A percentile compares a stretch with the other conserved stretches of the same genome.
These are phyloP conservation scores for Pneumocystis canis DNA, from an alignment of 1,139 yeast species.

Conservation along the genomic window DNA sequence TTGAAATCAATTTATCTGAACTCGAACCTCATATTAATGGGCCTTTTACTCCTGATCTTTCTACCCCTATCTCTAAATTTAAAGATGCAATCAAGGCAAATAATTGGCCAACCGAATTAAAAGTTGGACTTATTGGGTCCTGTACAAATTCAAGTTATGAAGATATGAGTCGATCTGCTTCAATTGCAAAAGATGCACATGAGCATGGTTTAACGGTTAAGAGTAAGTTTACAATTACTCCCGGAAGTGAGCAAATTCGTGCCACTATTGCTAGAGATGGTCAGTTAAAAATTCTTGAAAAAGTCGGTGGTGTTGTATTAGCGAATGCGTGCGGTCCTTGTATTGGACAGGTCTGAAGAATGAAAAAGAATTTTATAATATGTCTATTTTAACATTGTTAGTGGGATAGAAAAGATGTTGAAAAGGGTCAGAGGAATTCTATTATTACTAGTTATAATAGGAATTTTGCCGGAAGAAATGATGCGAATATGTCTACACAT, in stretches of 20 bases:
- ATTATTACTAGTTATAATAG: conserved; percentile 98
- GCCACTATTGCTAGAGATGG: conserved; percentile 98
- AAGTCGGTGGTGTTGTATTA: conserved; percentile 86
- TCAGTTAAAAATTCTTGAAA: conserved; percentile 74
- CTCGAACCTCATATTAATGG: conserved; percentile 97
- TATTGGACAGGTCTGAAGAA: conserved; percentile 50
- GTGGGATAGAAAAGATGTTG: conserved; percentile 96
- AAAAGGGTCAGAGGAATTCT: conserved; percentile 97
- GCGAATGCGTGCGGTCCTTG: conserved; percentile 99
- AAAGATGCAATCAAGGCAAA: conserved; percentile 74
- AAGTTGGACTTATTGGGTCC: conserved; percentile 95
- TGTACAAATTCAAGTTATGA: conserved; percentile 99
- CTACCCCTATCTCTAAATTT: conserved; percentile 90
- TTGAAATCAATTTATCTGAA: conserved; percentile 86
- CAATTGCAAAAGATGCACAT: conserved; percentile 82
- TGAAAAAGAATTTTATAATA: not conserved
- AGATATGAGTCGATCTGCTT: conserved; percentile 96
- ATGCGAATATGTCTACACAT: conserved; percentile 96
- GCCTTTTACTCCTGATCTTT: conserved; percentile 98
- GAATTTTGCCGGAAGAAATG: conserved; percentile 97
- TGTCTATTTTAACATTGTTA: conserved; percentile 20
- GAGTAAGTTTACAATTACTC: conserved; percentile 84
- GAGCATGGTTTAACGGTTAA: conserved; percentile 81
- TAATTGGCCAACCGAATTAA: conserved; percentile 89
- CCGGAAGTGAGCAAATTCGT: conserved; percentile 98